A percentile compares a stretch with the other conserved stretches of the same genome.
Evolutionary conservation across 345 rosid species (phyloP).

Genomic region (Brassica incana): DNA sequence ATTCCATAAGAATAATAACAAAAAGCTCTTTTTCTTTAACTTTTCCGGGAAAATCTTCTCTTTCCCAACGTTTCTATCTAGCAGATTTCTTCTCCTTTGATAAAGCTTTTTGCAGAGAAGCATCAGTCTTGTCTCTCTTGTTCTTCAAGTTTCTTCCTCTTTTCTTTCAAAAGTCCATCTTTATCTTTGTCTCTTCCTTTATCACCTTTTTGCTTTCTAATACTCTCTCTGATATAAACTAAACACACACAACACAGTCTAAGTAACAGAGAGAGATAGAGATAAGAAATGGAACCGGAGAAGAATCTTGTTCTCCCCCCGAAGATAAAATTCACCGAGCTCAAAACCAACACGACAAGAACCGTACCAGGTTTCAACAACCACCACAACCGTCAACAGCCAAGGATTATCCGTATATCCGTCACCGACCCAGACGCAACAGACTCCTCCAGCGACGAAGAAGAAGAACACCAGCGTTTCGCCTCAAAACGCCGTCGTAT

Average conservation of each 20-base stretch:
- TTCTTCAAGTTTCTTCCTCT: slow-evolving; percentile 28
- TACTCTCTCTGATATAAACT: slow-evolving; percentile 34
- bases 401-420: slow-evolving; percentile 63
- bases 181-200: slow-evolving; percentile 41
- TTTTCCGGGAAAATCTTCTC: slow-evolving; percentile 32
- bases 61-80: background rate
- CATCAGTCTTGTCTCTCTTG: slow-evolving; percentile 24
- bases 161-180: slow-evolving; percentile 4
- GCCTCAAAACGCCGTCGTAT: slow-evolving; percentile 43
- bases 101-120: slow-evolving; percentile 18
- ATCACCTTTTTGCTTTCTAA: slow-evolving; percentile 28
- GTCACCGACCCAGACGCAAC: slow-evolving; percentile 87
- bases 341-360: slow-evolving; percentile 42
- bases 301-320: slow-evolving; percentile 30
- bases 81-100: slow-evolving; percentile 26
- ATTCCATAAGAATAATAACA: slow-evolving; percentile 34
- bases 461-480: background rate
- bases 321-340: slow-evolving; percentile 57
- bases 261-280: background rate
- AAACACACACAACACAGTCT: slow-evolving; percentile 15
- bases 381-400: slow-evolving; percentile 7
- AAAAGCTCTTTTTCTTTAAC: slow-evolving; percentile 31
- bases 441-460: slow-evolving; percentile 94
- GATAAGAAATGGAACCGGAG: slow-evolving; percentile 21
- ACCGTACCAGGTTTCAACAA: slow-evolving; percentile 3